Base-by-base conservation (phyloP, 495 filamentous ascomycete genomes). In the Niebla homalea region DNA sequence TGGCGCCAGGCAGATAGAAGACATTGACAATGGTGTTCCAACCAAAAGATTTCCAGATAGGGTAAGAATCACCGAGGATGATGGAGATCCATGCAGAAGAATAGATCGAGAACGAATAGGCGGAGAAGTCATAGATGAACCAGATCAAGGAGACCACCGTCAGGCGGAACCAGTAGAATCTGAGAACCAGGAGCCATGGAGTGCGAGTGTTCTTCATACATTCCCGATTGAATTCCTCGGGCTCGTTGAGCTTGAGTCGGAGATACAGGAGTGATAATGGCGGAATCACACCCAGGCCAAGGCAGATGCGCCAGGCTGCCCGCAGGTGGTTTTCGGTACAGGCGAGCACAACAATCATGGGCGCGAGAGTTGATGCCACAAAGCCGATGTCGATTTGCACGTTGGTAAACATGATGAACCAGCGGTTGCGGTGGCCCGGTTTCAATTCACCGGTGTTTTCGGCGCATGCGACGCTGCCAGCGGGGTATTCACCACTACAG, bases 381-480 rank as follows among this genome's bases (percentile, higher is more conserved):
- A 85, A 90, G 0, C 81, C 87, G 21, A 74, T 74, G 62, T 94
- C 86, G 52, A 96, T 93, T 69, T 85, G 81, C 32, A 85, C 75
- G 67, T 94, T 94, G 40, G 89, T 96, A 65, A 93, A 94, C 55
- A 93, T 72, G 59, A 93, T 87, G 64, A 94, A 96, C 86, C 86
- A 94, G 19, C 80, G 75, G 58, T 94, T 90, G 14, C 89, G 70
- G 20, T 80, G 80, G n/a, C 89, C 89, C 8, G 62, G 60, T 62
- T 85, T 85, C 51, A 94, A 67, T 61, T 94, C 86, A 16, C 85
- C 85, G 0, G 81, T 87, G 23, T 81, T 83, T 66, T 96, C 89
- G 18, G 87, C 85, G 46, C 79, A 83, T 0, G 83, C 83, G 4
- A 94, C 89, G 46, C 79, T 85, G 5, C 89, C 89, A 7, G 89